Percentiles rank a stretch among this genome's conserved stretches.
Evolutionary conservation across 768 basidiomycete genomes (phyloP).

Genomic region (Russula abietina): DNA sequence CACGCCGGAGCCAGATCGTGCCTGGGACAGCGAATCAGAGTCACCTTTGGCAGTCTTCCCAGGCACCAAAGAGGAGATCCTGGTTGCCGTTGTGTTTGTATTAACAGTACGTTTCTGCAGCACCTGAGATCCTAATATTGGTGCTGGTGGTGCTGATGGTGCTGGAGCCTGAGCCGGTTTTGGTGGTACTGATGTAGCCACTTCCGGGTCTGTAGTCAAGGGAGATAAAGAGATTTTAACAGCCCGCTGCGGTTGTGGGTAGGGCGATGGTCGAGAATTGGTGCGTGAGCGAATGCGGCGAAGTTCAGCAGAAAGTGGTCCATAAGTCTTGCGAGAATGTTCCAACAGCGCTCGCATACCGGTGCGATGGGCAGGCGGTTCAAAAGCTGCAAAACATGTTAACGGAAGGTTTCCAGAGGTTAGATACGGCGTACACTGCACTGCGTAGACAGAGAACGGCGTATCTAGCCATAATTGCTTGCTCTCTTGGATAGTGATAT

Average conservation of each 20-base stretch:
- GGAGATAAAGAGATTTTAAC: constrained; percentile 43
- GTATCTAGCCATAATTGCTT: constrained; percentile 62
- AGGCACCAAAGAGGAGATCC: constrained; percentile 37
- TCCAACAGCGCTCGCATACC: constrained; percentile 71
- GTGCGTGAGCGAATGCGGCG: constrained; percentile 62
- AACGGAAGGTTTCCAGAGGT: constrained; percentile 1
- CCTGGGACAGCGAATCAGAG: constrained; percentile 34
- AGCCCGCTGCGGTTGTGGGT: constrained; percentile 46
- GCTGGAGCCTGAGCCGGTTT: constrained; percentile 28
- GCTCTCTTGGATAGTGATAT: constrained; percentile 62
- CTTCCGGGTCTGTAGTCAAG: constrained; percentile 33
- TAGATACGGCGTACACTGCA: constrained; percentile 55
- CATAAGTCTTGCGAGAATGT: constrained; percentile 64
- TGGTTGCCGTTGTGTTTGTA: constrained; percentile 4
- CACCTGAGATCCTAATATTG: constrained; percentile 26
- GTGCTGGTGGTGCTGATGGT: constrained; percentile 34
- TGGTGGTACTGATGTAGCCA: constrained; percentile 23
- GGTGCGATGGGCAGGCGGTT: constrained; percentile 56
- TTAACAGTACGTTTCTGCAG: constrained; percentile 19
- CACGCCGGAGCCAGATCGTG: constrained; percentile 49
- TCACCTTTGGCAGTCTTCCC: constrained; percentile 32
- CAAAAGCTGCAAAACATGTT: constrained; percentile 42
- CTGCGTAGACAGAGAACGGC: constrained; percentile 61
- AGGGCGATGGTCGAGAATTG: constrained; percentile 67
- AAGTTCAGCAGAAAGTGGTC: constrained; percentile 68